Percentiles rank a stretch among this genome's conserved stretches.
phyloP scores from a whole-genome alignment of 2,329 filamentous ascomycete genomes.

The Diaporthe humulicola region DNA sequence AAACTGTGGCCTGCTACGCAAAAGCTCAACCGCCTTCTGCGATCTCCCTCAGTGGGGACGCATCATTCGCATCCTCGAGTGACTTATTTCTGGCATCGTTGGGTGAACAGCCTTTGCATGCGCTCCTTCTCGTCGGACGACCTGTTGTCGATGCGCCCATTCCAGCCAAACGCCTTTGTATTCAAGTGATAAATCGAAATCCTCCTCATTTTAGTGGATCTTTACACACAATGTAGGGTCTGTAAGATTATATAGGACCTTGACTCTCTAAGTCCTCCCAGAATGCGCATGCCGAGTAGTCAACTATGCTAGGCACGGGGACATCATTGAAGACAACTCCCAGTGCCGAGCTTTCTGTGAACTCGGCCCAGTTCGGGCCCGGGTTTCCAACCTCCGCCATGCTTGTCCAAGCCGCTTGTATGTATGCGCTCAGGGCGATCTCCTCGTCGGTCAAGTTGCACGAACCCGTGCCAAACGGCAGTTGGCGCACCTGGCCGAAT shows the following conservation, averaged over 20 bases:
- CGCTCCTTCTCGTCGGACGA: too few relatives aligned
- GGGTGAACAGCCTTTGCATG: too few relatives aligned
- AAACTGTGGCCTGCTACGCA: too few relatives aligned
- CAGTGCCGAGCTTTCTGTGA: background rate
- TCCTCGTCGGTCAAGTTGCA: background rate
- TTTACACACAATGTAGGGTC: background rate
- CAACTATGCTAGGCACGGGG: background rate
- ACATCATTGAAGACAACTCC: background rate
- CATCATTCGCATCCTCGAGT: too few relatives aligned
- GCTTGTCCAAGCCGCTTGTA: constrained; percentile 16
- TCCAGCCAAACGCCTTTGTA: too few relatives aligned
- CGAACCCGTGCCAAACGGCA: constrained; percentile 38
- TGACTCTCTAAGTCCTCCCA: background rate
- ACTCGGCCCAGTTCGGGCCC: background rate
- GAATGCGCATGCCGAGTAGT: background rate
- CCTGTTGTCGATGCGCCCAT: too few relatives aligned
- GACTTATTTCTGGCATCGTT: too few relatives aligned
- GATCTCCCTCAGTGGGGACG: too few relatives aligned
- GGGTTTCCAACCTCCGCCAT: constrained; percentile 13
- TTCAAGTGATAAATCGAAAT: too few relatives aligned
- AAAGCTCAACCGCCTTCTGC: too few relatives aligned
- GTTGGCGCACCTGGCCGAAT: constrained; percentile 43
- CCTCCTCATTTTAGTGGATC: too few relatives aligned
- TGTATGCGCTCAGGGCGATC: background rate
- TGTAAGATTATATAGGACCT: background rate